Conservation (phyloP, 169 alveolate species). For the Babesia ovis region DNA sequence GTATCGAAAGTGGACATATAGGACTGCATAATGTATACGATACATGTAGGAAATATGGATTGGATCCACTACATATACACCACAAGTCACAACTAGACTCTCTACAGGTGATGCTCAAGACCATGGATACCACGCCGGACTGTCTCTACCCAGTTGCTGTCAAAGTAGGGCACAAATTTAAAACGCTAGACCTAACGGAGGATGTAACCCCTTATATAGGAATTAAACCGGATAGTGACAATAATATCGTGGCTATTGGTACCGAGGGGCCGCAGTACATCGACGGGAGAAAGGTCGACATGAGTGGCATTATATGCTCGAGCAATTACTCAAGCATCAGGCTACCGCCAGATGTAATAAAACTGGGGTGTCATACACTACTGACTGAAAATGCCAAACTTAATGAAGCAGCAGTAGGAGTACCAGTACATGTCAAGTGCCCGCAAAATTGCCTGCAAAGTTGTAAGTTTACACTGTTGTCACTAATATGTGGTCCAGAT, state of each 20-base stretch:
- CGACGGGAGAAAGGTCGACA: constrained; percentile 74
- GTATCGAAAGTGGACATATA: constrained; percentile 63
- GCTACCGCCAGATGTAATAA: constrained; percentile 71
- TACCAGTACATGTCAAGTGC: constrained; percentile 75
- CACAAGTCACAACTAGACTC: constrained; percentile 58
- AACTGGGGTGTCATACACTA: constrained; percentile 76
- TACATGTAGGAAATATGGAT: constrained; percentile 52
- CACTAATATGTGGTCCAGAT: neutral
- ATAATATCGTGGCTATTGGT: constrained; percentile 69
- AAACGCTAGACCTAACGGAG: constrained; percentile 56
- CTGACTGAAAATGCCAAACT: constrained; percentile 69
- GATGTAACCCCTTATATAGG: constrained; percentile 34
- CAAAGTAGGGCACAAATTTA: constrained; percentile 40
- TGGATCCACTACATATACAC: constrained; percentile 57
- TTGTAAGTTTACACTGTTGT: constrained; percentile 24
- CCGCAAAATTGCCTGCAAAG: constrained; percentile 84
- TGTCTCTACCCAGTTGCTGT: constrained; percentile 60
- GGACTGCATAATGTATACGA: constrained; percentile 55
- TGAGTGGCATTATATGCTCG: constrained; percentile 78
- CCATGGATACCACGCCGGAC: constrained; percentile 56
- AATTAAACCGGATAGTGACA: constrained; percentile 13
- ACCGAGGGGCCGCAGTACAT: constrained; percentile 60
- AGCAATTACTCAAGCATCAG: constrained; percentile 68
- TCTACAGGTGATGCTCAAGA: constrained; percentile 44
- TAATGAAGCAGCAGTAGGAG: constrained; percentile 80